Base-by-base conservation (phyloP, 2,329 filamentous ascomycete genomes). In the Amauroascus verrucosus region DNA sequence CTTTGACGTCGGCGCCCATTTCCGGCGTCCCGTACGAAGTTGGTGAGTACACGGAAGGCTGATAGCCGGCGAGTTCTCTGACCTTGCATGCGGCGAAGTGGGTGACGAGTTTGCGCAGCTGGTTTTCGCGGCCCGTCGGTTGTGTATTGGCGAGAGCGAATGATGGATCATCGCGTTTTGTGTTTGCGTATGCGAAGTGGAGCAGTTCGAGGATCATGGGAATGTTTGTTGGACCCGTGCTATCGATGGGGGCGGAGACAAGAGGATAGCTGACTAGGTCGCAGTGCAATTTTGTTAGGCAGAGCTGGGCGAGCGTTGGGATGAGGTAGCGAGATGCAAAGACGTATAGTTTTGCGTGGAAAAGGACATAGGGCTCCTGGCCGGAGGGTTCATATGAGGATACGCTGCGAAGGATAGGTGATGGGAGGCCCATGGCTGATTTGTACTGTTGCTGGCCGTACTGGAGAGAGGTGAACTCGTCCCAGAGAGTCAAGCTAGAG, bases 281-380 rank as follows among this genome's bases (percentile, higher is more conserved):
- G 3, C 58, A 56, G 47, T 72, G 70, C 3, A 72, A 59, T 57
- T 71, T 71, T 47, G 65, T 64, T 5, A 72, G 64, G 56, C 67
- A 68, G 30, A 71, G 62, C 51, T 71, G 67, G 2, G 68, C 68
- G 24, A 72, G 64, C 13, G 64, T 65, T 2, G 67, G 66, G 53
- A 72, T 69, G 41, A 71, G 59, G 58, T 69, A 72, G 47, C 67
- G 66, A 1, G 67, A 68, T n/a, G 69, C 68, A 52, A 72, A 71
- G 54, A 70, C 66, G 56, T 72, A 71, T 44, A 72, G 55, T 59
- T 72, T 71, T n/a, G 70, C 70, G 40, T 72, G 70, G 59, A 71
- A 71, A 37, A 69, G 62, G 26, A 71, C 63, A 53, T 72, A 71
- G 3, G 69, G 68, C 11, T 60, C 56, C 1, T 48, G 43, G 32